Conservation (phyloP, 306 rosid genomes). For the Cicer cuneatum region DNA sequence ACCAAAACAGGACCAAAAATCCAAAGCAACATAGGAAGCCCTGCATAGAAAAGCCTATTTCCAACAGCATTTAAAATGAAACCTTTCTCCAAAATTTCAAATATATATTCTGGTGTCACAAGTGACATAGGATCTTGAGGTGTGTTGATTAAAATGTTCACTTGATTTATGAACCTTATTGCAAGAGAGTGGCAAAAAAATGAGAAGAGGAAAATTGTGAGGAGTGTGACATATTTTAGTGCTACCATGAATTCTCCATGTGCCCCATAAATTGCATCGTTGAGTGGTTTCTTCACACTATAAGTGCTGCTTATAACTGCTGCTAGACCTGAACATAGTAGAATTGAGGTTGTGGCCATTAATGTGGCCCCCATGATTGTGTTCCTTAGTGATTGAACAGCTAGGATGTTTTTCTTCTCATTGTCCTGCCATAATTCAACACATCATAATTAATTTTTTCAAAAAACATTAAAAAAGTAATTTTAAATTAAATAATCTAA, state of each 20-base stretch:
- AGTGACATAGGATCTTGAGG: conserved; percentile 63
- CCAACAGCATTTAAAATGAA: conserved; percentile 77
- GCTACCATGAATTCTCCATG: conserved; percentile 96
- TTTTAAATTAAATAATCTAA: not conserved
- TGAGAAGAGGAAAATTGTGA: conserved; percentile 79
- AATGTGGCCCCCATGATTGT: conserved; percentile 88
- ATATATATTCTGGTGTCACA: conserved; percentile 63
- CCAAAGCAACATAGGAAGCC: conserved; percentile 83
- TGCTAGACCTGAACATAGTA: conserved; percentile 78
- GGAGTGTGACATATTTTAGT: conserved; percentile 75
- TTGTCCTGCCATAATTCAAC: conserved; percentile 64
- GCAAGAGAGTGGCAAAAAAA: conserved; percentile 87
- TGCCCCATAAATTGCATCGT: conserved; percentile 81
- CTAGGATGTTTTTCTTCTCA: conserved; percentile 89
- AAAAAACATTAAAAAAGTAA: too few species aligned
- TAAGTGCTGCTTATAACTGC: conserved; percentile 94
- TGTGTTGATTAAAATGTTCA: conserved; percentile 78
- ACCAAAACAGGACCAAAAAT: conserved; percentile 89
- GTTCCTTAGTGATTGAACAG: conserved; percentile 86
- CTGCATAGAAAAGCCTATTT: conserved; percentile 79
- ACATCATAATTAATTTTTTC: not conserved
- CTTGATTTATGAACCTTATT: conserved; percentile 84
- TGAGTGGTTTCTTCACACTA: conserved; percentile 81
- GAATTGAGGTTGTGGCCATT: conserved; percentile 92
- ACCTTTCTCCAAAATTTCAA: conserved; percentile 74